Base-by-base conservation (phyloP, 1,284 basidiomycete genomes). In the Chalciporus sp. region DNA sequence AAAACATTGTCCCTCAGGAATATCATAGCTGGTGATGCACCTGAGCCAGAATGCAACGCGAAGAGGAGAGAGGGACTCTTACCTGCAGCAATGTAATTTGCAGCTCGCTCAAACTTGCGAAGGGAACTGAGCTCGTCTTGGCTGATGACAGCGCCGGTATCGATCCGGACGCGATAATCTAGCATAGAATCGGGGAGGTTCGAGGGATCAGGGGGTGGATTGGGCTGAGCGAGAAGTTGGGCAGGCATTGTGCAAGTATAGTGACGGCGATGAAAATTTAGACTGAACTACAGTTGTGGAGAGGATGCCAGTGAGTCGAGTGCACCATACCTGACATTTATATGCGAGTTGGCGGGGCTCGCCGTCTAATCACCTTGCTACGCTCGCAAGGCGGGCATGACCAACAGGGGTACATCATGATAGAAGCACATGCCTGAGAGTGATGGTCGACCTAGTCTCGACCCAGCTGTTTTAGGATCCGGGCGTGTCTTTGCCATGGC, bases 1-100 rank as follows among this genome's bases (percentile, higher is more conserved):
- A 92, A 76, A n/a, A 85, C 81, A 61, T 94, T 90, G 60, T 81
- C 74, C 59, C 82, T 84, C 49, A 95, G 75, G 74, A 92, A 95
- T 63, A 92, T 93, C 86, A 89, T 88, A 0, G 86, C 86, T 86
- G 52, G 12, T 16, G 28, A 47, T 5, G 29, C 1, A 28, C 7
- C 39, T 61, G 49, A 47, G 55, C 55, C 40, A 23, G 31, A 6
- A 42, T 27, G 43, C 16, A 14, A 42, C 14, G n/a, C 0, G 3
- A 5, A 44, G 11, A 52, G 14, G 23, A 35, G 52, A 23, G 27
- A 43, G 23, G n/a, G 17, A 10, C 12, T 61, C 74, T 27, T 55
- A 83, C 84, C 84, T 27, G 85, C 84, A 51, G 85, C 77, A 49
- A 88, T 83, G 60, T 85, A 88, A 65, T 85, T 76, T 11, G 84